Percentiles rank a stretch among this genome's conserved stretches.
These are phyloP conservation scores for Cyberlindnera japonica DNA, from an alignment of 805 yeast species.

Conservation along the genomic window DNA sequence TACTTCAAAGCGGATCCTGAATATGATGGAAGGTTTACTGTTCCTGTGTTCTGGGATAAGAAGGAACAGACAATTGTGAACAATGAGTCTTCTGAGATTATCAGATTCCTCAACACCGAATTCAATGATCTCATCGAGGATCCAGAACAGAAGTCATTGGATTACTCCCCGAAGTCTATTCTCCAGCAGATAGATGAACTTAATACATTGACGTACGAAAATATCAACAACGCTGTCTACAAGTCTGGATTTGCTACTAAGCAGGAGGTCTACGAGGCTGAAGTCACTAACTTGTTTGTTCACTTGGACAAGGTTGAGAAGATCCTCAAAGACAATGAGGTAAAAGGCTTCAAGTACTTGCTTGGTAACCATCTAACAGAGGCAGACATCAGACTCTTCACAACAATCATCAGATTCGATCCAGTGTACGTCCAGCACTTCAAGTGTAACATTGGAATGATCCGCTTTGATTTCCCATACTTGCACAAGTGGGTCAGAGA, in stretches of 20 bases:
- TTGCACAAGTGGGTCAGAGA: conserved; percentile 77
- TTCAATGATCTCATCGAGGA: conserved; percentile 56
- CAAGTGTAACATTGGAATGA: conserved; percentile 83
- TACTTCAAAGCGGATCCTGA: conserved; percentile 74
- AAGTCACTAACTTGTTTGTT: conserved; percentile 58
- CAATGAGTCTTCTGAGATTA: conserved; percentile 87
- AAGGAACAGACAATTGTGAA: conserved; percentile 79
- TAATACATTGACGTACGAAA: conserved; percentile 79
- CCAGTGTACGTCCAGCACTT: conserved; percentile 93
- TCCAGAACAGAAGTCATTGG: conserved; percentile 44
- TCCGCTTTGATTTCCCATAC: conserved; percentile 74
- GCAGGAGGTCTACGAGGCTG: conserved; percentile 76
- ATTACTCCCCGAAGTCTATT: conserved; percentile 59
- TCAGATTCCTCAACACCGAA: conserved; percentile 76
- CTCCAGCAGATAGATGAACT: conserved; percentile 64
- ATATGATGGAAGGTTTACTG: conserved; percentile 82
- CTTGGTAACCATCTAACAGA: conserved; percentile 73
- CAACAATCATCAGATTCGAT: conserved; percentile 89
- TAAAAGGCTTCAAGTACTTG: conserved; percentile 37
- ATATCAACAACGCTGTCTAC: conserved; percentile 90
- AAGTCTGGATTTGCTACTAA: conserved; percentile 85
- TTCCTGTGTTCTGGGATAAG: conserved; percentile 91
- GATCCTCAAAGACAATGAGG: conserved; percentile 43
- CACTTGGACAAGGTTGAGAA: conserved; percentile 69
- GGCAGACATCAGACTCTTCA: conserved; percentile 82